Conservation (phyloP, 1,139 yeast species). For the Yamadazyma atmosphaerica region DNA sequence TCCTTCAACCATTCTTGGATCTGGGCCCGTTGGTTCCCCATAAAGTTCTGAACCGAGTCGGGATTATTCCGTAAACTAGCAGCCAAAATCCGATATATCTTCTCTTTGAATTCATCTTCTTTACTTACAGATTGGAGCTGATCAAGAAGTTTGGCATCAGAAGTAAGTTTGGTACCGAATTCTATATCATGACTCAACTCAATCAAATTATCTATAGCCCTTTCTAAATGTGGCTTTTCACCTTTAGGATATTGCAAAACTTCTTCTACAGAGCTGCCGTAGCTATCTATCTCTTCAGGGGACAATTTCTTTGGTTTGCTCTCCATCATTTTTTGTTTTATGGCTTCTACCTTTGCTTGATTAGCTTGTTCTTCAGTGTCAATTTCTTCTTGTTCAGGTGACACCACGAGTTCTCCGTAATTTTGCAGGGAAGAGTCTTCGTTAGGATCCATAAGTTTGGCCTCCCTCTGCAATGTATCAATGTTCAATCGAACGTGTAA, state of each 20-base stretch:
- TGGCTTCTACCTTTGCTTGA: slow-evolving; percentile 5
- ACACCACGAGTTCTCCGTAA: slow-evolving; percentile 15
- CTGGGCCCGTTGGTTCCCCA: slow-evolving; percentile 17
- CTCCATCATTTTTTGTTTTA: slow-evolving; percentile 9
- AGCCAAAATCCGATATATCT: slow-evolving; percentile 51
- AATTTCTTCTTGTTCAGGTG: slow-evolving; percentile 7
- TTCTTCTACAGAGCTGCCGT: slow-evolving; percentile 29
- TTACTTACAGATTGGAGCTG: slow-evolving; percentile 9
- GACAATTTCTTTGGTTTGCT: slow-evolving; percentile 5
- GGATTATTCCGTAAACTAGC: slow-evolving; percentile 72
- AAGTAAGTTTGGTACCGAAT: slow-evolving; percentile 49
- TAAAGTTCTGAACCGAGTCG: slow-evolving; percentile 47
- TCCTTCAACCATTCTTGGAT: slow-evolving; percentile 7
- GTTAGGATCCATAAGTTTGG: slow-evolving; percentile 49
- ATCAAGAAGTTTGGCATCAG: slow-evolving; percentile 19
- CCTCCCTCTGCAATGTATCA: slow-evolving; percentile 68
- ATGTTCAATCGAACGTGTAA: slow-evolving; percentile 71
- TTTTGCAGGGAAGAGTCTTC: slow-evolving; percentile 15
- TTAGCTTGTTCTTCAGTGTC: slow-evolving; percentile 14
- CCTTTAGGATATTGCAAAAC: slow-evolving; percentile 15
- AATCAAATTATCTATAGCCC: slow-evolving; percentile 47
- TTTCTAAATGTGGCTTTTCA: slow-evolving; percentile 16
- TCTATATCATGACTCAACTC: slow-evolving; percentile 70
- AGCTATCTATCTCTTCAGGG: slow-evolving; percentile 24
- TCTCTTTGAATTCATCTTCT: slow-evolving; percentile 34